These are phyloP conservation scores for Dacryopinax primogenitus DNA, from an alignment of 768 basidiomycete species.

Conservation along the genomic window DNA sequence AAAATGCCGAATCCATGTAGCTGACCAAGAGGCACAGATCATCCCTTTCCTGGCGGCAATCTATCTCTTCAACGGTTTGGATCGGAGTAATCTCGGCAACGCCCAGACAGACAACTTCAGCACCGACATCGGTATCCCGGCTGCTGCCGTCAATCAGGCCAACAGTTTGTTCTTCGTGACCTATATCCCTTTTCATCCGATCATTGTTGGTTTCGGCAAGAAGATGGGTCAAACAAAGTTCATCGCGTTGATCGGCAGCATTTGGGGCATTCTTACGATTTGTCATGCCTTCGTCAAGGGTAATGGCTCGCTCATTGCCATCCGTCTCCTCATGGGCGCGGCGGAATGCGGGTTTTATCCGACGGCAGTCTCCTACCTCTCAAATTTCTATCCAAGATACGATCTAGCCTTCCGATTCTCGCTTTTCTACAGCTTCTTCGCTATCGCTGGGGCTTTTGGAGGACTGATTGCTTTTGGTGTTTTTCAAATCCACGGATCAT, in stretches of 20 bases:
- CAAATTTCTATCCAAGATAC: background rate
- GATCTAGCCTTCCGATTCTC: background rate
- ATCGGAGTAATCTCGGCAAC: constrained; percentile 16
- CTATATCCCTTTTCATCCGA: constrained; percentile 6
- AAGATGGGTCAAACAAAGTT: background rate
- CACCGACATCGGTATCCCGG: constrained; percentile 14
- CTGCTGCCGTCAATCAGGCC: constrained; percentile 15
- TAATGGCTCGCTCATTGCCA: background rate
- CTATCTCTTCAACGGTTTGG: constrained; percentile 16
- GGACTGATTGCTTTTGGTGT: background rate
- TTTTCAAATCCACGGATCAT: background rate
- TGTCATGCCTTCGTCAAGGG: background rate
- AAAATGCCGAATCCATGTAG: background rate
- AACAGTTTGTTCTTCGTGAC: constrained; percentile 17
- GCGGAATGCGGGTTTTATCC: constrained; percentile 2
- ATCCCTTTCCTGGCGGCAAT: constrained; percentile 14
- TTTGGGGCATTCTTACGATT: background rate
- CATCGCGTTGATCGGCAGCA: background rate
- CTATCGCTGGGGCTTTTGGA: background rate
- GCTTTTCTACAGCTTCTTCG: background rate
- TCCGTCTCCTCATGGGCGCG: background rate
- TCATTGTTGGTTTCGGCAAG: constrained; percentile 5
- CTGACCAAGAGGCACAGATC: background rate
- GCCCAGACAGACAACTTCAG: constrained; percentile 16
- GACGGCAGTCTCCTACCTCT: constrained; percentile 1